Base-by-base conservation (phyloP, 352 stramenopile genomes). In the Globisporangium uncinulatum region DNA sequence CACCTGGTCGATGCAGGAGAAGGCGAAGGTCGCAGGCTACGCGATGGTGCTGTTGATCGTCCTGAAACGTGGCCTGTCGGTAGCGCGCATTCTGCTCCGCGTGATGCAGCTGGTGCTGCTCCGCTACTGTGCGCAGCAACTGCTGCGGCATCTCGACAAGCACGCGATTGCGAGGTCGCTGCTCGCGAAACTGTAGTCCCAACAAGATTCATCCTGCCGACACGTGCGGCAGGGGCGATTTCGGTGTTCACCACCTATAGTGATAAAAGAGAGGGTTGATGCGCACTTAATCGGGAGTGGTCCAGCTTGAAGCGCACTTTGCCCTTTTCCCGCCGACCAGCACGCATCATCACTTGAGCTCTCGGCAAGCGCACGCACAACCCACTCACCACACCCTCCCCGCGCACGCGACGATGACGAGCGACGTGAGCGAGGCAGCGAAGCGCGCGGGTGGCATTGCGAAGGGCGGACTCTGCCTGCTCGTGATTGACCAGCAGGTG, bases 401-500 rank as follows among this genome's bases (percentile, higher is more conserved):
- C 24, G 4, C 24, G 24, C 24, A 29, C 24, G 24, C 24, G 4
- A 29, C 24, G 24, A 74, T 24, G 8, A 79, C 78, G 71, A 47
- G 46, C 4, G 19, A 32, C 32, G 57, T 76, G 32, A 57, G 46
- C 6, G 59, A 70, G 56, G 71, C 76, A 59, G 76, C 68, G 14
- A 64, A 80, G 67, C 61, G 51, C 31, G 74, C 74, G 29, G 61
- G 61, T 32, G 51, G 64, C 34, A 68, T 77, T 36, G 54, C 68
- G 20, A 50, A 65, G n/a, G 81, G 81, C 31, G 86, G 83, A 1
- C 41, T 87, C 24, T 74, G 67, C 32, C 74, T 99, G 15, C 63
- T 99, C 21, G 78, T 99, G 55, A 96, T 99, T 49, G 96, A 99
- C 71, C 78, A 94, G 62, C 96, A 98, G 67, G 84, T 95, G 42